Evolutionary conservation across 169 alveolate species (phyloP).

Genomic region (Prorocentrum cordatum): DNA sequence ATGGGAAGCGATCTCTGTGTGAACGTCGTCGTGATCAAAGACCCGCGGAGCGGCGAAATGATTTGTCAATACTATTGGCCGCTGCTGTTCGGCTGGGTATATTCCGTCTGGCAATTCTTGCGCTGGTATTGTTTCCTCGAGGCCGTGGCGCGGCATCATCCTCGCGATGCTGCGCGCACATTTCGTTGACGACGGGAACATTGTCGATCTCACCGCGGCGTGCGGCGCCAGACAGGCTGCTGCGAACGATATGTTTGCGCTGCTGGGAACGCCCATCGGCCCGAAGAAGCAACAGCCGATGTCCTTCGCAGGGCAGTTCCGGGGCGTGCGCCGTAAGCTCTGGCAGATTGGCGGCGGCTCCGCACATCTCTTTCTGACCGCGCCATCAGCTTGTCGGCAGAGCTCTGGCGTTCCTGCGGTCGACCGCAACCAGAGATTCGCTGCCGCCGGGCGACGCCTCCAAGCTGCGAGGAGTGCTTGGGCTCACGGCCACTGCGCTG

Average conservation of each 20-base stretch:
- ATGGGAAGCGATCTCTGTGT: no score
- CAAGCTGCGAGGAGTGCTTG: background rate
- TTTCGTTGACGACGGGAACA: background rate
- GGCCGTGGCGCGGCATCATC: background rate
- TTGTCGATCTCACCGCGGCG: background rate
- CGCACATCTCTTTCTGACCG: background rate
- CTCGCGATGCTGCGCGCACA: background rate
- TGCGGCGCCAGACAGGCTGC: background rate
- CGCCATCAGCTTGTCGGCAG: background rate
- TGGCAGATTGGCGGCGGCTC: background rate
- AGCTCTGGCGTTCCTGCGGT: background rate
- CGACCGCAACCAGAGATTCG: background rate
- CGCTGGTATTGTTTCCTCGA: background rate
- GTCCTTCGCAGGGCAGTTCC: background rate
- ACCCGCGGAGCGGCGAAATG: no score
- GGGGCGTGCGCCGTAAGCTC: background rate
- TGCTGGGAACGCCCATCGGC: background rate
- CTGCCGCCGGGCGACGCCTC: background rate
- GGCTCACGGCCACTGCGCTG: background rate
- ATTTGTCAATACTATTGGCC: background rate
- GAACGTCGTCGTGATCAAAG: no score
- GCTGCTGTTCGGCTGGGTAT: no score
- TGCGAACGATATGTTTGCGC: background rate
- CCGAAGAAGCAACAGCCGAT: background rate
- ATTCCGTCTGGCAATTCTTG: background rate